A percentile compares a stretch with the other conserved stretches of the same genome.
Evolutionary conservation across 2,329 filamentous ascomycete genomes (phyloP).

Genomic region (Zasmidium citrigriseum): DNA sequence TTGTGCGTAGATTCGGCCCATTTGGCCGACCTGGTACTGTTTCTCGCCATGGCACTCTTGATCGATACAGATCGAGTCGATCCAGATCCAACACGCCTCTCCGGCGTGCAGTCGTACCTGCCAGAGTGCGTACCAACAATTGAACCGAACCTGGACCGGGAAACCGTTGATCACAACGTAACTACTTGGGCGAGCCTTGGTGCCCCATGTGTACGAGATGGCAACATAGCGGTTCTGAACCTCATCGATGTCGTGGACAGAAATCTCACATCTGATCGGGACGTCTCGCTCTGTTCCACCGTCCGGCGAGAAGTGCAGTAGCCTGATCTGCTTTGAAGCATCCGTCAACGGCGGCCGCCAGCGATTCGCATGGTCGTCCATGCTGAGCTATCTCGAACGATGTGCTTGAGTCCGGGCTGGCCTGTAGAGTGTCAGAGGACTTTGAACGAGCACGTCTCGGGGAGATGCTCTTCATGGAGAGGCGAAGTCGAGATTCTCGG

Average conservation of each 20-base stretch:
- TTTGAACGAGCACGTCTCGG: too few species aligned
- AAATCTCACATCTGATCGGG: not conserved
- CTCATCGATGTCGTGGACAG: not conserved
- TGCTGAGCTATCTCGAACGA: too few species aligned
- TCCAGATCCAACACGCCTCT: conserved; percentile 4
- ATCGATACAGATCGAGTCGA: conserved; percentile 24
- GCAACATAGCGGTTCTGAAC: not conserved
- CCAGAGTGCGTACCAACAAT: conserved; percentile 4
- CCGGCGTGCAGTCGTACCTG: not conserved
- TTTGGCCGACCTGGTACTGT: conserved; percentile 16
- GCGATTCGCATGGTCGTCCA: too few species aligned
- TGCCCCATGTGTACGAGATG: conserved; percentile 2
- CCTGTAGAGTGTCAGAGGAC: too few species aligned
- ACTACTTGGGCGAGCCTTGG: not conserved
- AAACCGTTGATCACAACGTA: not conserved
- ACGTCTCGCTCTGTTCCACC: not conserved
- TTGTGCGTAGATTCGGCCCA: conserved; percentile 17
- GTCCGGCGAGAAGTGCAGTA: not conserved
- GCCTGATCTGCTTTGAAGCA: not conserved
- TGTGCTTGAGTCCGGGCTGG: too few species aligned
- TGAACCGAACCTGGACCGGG: not conserved
- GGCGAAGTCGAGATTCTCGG: too few species aligned
- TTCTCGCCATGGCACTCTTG: conserved; percentile 18
- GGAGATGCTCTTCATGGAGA: too few species aligned
- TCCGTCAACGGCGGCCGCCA: not conserved